phyloP scores from a whole-genome alignment of 2,329 filamentous ascomycete species.

The Xylariaceae sp. region DNA sequence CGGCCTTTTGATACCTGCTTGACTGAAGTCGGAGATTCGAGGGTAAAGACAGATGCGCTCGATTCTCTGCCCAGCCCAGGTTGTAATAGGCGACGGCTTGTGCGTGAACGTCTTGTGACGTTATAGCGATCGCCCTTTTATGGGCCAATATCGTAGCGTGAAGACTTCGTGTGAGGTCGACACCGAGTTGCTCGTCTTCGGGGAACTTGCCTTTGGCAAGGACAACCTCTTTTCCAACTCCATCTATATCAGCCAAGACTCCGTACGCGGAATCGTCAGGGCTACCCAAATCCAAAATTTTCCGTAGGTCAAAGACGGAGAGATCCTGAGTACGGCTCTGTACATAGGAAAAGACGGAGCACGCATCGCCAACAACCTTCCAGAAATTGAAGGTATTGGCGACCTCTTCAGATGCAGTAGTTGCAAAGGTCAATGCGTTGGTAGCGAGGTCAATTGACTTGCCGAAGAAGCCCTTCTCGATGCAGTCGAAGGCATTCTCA shows the following conservation, averaged over 20 bases:
- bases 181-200: conserved; percentile 46
- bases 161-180: conserved; percentile 58
- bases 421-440: conserved; percentile 67
- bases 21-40: conserved; percentile 52
- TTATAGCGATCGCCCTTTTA: conserved; percentile 77
- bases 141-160: conserved; percentile 78
- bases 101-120: conserved; percentile 73
- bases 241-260: conserved; percentile 67
- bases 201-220: conserved; percentile 44
- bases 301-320: conserved; percentile 55
- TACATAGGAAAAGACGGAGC: conserved; percentile 76
- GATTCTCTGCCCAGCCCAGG: conserved; percentile 88
- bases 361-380: conserved; percentile 89
- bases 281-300: conserved; percentile 56
- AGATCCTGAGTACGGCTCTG: conserved; percentile 65
- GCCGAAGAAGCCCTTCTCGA: conserved; percentile 84
- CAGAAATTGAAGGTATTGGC: conserved; percentile 86
- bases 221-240: conserved; percentile 47
- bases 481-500: conserved; percentile 72
- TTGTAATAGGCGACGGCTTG: conserved; percentile 98
- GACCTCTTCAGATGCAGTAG: conserved; percentile 57
- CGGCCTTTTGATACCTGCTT: conserved; percentile 71
- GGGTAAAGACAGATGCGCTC: conserved; percentile 68
- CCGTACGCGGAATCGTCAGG: conserved; percentile 55
- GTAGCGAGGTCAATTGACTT: conserved; percentile 70